Evolutionary conservation across 2,329 filamentous ascomycete species (phyloP).

Genomic region (Venturia carpophila): DNA sequence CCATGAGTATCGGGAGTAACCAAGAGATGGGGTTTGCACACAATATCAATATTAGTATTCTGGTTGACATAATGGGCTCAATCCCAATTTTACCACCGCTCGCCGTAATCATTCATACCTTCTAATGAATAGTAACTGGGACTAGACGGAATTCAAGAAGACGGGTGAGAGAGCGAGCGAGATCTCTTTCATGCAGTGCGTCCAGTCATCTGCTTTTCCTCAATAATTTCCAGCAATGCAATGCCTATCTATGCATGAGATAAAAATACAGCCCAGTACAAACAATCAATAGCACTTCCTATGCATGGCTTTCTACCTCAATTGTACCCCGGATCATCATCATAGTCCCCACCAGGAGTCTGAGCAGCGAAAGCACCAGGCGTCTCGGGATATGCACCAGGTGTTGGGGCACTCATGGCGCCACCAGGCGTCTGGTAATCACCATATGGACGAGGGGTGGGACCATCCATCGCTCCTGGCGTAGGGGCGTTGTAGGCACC

Average conservation of each 20-base stretch:
- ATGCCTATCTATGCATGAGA: conserved; percentile 2
- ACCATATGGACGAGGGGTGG: conserved; percentile 23
- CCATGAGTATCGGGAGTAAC: background rate
- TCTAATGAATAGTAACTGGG: background rate
- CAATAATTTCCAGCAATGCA: background rate
- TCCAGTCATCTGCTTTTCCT: background rate
- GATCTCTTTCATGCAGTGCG: background rate
- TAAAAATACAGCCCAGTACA: background rate
- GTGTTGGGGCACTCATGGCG: conserved; percentile 45
- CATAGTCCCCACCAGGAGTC: conserved; percentile 43
- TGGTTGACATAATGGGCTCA: no score
- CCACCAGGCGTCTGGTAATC: conserved; percentile 18
- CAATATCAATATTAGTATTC: background rate
- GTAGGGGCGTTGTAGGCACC: conserved; percentile 45
- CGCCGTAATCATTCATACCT: no score
- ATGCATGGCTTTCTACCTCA: background rate
- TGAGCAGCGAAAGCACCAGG: conserved; percentile 38
- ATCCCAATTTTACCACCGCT: no score
- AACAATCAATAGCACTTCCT: background rate
- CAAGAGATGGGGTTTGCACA: background rate
- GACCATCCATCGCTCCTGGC: conserved; percentile 31
- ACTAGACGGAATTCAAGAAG: background rate
- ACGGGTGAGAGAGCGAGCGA: background rate
- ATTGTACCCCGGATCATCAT: conserved; percentile 20
- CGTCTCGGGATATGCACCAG: conserved; percentile 38